These are phyloP conservation scores for Raddia guianensis DNA, from an alignment of 176 grass and related monocot species.

Conservation along the genomic window DNA sequence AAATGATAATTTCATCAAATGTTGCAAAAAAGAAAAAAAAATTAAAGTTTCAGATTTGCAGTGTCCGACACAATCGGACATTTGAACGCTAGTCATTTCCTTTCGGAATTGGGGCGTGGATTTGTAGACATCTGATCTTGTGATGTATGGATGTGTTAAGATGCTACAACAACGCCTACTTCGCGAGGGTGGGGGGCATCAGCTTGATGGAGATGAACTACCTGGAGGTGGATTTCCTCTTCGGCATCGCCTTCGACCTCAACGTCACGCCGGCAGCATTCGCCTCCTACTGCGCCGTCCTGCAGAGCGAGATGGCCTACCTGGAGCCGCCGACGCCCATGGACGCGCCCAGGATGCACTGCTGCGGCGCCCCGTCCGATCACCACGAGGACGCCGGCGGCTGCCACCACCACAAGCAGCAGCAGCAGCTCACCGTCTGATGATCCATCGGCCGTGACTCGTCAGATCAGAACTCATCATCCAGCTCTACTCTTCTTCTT, in stretches of 20 bases:
- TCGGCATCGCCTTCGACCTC: constrained; percentile 91
- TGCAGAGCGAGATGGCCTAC: constrained; percentile 83
- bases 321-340: constrained; percentile 52
- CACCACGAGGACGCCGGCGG: constrained; percentile 57
- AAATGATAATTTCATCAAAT: too few species aligned
- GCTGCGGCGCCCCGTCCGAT: constrained; percentile 43
- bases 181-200: constrained; percentile 92
- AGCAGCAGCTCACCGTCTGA: constrained; percentile 81
- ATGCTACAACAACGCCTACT: constrained; percentile 99
- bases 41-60: too few species aligned
- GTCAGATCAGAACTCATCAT: constrained; percentile 9
- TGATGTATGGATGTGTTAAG: constrained; percentile 26
- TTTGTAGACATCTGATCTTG: neutral
- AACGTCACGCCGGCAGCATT: constrained; percentile 84
- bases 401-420: constrained; percentile 49
- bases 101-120: neutral
- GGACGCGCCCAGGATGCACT: constrained; percentile 45
- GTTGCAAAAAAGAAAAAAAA: too few species aligned
- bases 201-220: constrained; percentile 96
- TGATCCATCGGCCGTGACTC: neutral
- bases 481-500: neutral
- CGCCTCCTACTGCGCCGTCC: constrained; percentile 77
- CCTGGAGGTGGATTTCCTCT: constrained; percentile 95
- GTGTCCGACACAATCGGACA: too few species aligned
- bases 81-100: too few species aligned